Conservation (phyloP, 139 green algal genomes). For the Tetraselmis chui region DNA sequence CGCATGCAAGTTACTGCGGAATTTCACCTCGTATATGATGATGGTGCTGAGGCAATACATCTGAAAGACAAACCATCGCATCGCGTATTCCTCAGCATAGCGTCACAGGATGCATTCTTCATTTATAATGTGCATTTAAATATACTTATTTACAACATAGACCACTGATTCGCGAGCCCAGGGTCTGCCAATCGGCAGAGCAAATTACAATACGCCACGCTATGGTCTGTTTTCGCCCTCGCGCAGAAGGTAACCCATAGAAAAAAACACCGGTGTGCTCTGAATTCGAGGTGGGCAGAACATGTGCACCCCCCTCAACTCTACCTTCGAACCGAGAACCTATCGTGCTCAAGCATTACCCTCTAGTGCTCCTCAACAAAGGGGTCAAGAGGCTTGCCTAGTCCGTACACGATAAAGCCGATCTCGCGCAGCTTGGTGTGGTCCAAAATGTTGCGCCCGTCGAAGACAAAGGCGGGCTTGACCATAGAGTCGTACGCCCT, state of each 20-base stretch:
- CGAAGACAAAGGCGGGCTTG: constrained; percentile 55
- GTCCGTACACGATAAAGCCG: constrained; percentile 52
- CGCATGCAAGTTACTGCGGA: no score
- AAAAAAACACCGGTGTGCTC: no score
- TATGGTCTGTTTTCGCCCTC: background rate
- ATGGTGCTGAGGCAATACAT: no score
- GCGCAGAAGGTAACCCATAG: background rate
- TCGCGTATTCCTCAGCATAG: no score
- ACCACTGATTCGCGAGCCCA: no score
- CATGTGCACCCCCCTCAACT: background rate
- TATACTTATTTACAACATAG: no score
- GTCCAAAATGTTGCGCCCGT: constrained; percentile 48
- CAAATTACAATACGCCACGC: background rate
- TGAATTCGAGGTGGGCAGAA: no score
- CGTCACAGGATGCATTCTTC: no score
- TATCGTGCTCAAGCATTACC: background rate
- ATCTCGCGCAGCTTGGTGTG: constrained; percentile 38
- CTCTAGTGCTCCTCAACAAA: constrained; percentile 19
- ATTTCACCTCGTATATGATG: no score
- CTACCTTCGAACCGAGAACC: background rate
- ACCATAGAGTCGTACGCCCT: constrained; percentile 45
- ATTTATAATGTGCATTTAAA: no score
- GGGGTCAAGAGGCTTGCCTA: constrained; percentile 50
- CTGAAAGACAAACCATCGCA: no score
- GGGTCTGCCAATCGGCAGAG: background rate